Evolutionary conservation across 768 basidiomycete genomes (phyloP), one percentile per base, ranked within the genome.

Genomic region (Pleurotus djamor): DNA sequence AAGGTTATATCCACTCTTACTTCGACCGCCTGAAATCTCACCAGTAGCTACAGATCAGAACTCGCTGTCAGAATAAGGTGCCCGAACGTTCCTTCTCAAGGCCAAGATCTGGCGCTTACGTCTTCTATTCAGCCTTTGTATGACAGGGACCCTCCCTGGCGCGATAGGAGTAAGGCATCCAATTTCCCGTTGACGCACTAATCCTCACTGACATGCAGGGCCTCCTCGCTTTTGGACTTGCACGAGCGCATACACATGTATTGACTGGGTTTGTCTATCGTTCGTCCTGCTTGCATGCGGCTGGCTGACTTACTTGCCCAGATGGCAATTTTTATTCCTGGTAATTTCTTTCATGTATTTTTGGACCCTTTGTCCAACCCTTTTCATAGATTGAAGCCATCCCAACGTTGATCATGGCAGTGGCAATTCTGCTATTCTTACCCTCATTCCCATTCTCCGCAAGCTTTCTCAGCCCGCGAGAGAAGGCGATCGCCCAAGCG

Each of bases 311-410:
- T 16, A 34, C 13, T 55, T 28, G 13, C 34, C 8, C 50, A 83
- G 83, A 57, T 85, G 83, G 83, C 83, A 85, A 62, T 85, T 84
- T 63, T 73, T 85, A 21, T 85, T 83, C 67, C 74, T 85, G 13
- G 82, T 82, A 60, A 57, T 28, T 48, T 13, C 7, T 28, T 28
- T 28, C 21, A 28, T 43, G 13, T 9, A 0, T 28, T 21, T 45
- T 21, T 45, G 10, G 35, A 12, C 14, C n/a, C 4, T 38, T 7
- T 7, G 6, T 14, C 28, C 21, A 5, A 44, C 17, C 14, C 13
- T 32, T 12, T 32, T 32, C 41, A 13, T 36, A 84, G 83, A 76
- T 85, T 47, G 83, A 85, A 63, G 83, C 77, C 6, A 82, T 85
- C 35, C 83, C 83, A 8, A 83, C 82, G 0, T 57, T 84, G 12